These are phyloP conservation scores for Candida yuanshanica DNA, from an alignment of 805 yeast genomes.

Conservation along the genomic window DNA sequence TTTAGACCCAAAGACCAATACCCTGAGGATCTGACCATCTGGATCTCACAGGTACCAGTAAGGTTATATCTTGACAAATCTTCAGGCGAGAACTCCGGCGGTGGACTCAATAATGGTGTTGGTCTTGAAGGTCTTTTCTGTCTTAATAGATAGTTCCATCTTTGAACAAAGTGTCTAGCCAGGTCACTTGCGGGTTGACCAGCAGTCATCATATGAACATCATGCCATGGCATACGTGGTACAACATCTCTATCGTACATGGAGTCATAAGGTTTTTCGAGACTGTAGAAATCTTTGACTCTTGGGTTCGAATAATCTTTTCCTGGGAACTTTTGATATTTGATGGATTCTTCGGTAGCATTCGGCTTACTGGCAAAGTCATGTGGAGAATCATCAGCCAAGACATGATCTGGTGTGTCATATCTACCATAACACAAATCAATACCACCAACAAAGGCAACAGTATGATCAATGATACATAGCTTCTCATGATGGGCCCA, in stretches of 20 bases:
- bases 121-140: conserved; percentile 93
- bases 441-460: conserved; percentile 91
- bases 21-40: conserved; percentile 82
- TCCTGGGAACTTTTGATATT: conserved; percentile 76
- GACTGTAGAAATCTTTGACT: conserved; percentile 73
- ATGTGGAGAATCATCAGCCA: conserved; percentile 61
- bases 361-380: conserved; percentile 27
- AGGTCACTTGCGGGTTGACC: conserved; percentile 94
- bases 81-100: conserved; percentile 73
- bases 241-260: conserved; percentile 77
- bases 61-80: conserved; percentile 54
- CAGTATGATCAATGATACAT: conserved; percentile 77
- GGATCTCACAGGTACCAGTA: conserved; percentile 88
- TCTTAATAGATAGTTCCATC: conserved; percentile 92
- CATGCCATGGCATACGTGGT: conserved; percentile 99
- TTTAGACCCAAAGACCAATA: conserved; percentile 90
- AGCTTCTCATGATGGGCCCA: conserved; percentile 99
- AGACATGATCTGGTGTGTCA: conserved; percentile 93
- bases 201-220: conserved; percentile 90
- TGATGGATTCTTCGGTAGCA: conserved; percentile 36
- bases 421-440: conserved; percentile 94
- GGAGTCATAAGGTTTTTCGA: conserved; percentile 83
- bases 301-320: conserved; percentile 97
- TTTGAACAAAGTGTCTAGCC: conserved; percentile 89
- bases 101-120: conserved; percentile 90